Evolutionary conservation across 148 eudicot genomes (phyloP), one percentile per base, ranked within the genome.

Genomic region (Rhododendron kiyosumense): DNA sequence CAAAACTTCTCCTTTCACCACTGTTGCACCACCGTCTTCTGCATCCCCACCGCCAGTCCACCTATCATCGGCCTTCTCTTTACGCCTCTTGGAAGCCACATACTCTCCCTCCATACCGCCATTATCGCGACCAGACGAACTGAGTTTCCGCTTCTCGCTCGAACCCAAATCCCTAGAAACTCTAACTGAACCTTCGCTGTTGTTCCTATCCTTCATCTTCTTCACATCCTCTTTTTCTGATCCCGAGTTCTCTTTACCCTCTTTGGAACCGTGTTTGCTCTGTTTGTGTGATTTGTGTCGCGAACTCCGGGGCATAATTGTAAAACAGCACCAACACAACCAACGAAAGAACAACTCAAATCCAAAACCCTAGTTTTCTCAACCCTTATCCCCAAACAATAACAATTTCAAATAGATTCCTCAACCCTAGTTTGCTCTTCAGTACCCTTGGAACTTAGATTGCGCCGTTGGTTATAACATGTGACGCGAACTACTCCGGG

Each of bases 281-380:
- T 89, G 92, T 83, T 87, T 91, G 80, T 91, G 93, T 81, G 97
- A 97, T 92, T 97, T 97, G 84, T 94, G 97, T 77, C 98, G 89
- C 85, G 98, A 97, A 91, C 98, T 95, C 85, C 92, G 92, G 85
- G 99, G 95, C 99, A 97, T 97, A 78, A 30, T 90, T 84, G 71
- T 71, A 28, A 24, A 80, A 46, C 26, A 54, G 30, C 4, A 49
- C 14, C 24, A 57, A 52, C 5, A 15, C 20, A 13, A 49, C 15
- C 26, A 61, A 46, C 38, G 32, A 52, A 43, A 76, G 38, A 57
- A 9, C 13, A 30, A 71, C 5, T 5, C 26, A 15, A 75, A 74
- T 65, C 9, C 85, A 41, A 84, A 57, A 54, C 61, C 79, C 80
- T 32, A 78, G 76, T 81, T 82, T 81, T 79, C 83, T 4, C 61